These are phyloP conservation scores for Cryphonectria parasitica DNA, from an alignment of 2,329 filamentous ascomycete genomes.

Conservation along the genomic window DNA sequence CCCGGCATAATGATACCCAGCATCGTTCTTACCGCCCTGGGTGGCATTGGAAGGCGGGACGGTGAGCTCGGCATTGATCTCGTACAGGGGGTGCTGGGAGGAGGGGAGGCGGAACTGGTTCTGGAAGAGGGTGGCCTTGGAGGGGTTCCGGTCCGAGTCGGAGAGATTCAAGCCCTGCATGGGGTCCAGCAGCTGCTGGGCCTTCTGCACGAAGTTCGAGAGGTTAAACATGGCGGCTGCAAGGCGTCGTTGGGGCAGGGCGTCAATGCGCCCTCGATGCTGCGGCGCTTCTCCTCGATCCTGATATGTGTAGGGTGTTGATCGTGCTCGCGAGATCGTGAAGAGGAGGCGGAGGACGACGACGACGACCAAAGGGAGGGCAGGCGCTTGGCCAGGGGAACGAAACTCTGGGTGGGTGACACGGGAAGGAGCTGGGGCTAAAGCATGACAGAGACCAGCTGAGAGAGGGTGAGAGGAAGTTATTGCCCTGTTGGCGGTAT, in stretches of 20 bases:
- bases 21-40: constrained; percentile 71
- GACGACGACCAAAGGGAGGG: constrained; percentile 11
- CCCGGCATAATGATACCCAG: constrained; percentile 87
- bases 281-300: constrained; percentile 3
- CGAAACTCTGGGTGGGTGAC: not conserved
- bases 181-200: constrained; percentile 92
- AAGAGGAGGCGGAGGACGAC: not conserved
- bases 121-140: constrained; percentile 91
- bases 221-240: constrained; percentile 60
- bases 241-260: constrained; percentile 17
- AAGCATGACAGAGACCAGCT: not conserved
- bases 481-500: not conserved
- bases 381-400: not conserved
- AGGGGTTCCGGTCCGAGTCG: constrained; percentile 78
- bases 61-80: constrained; percentile 95
- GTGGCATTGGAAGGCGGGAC: constrained; percentile 74
- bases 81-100: constrained; percentile 89
- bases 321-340: not conserved
- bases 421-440: not conserved
- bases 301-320: not conserved
- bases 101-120: constrained; percentile 94
- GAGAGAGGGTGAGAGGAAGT: not conserved
- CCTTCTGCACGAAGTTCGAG: constrained; percentile 89
- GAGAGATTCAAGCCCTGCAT: constrained; percentile 75
- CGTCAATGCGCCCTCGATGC: constrained; percentile 27